Conservation (phyloP, 768 basidiomycete species). For the Suillus cothurnatus region DNA sequence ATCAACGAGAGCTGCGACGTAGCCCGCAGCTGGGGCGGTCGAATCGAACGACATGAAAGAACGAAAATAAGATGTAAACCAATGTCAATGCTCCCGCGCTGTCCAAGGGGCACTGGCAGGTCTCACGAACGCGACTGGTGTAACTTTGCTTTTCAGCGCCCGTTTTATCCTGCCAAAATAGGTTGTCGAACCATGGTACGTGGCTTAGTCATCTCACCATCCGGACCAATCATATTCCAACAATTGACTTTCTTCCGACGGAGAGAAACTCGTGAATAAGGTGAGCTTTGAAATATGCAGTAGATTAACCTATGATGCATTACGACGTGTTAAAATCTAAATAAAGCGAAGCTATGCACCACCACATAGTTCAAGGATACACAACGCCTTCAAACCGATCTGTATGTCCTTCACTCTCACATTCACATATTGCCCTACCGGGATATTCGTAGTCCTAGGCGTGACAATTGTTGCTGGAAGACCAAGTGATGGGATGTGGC, state of each 20-base stretch:
- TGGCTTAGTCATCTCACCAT: slow-evolving; percentile 26
- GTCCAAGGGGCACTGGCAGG: neutral
- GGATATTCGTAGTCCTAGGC: slow-evolving; percentile 14
- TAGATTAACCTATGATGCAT: neutral
- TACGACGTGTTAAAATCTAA: neutral
- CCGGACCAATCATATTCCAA: slow-evolving; percentile 11
- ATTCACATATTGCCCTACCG: slow-evolving; percentile 29
- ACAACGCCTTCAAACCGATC: slow-evolving; percentile 23
- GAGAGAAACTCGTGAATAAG: neutral
- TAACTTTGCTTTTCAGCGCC: slow-evolving; percentile 11
- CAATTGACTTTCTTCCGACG: slow-evolving; percentile 7
- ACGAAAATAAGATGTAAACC: slow-evolving; percentile 5
- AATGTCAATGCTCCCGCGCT: slow-evolving; percentile 1
- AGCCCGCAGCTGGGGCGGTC: slow-evolving; percentile 27
- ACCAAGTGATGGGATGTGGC: slow-evolving; percentile 31
- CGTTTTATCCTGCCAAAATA: slow-evolving; percentile 5
- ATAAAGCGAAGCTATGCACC: neutral
- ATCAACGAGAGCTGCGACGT: slow-evolving; percentile 23
- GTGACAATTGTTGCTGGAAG: slow-evolving; percentile 19
- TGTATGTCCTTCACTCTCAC: slow-evolving; percentile 31
- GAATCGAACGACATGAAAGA: slow-evolving; percentile 29
- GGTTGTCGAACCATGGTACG: slow-evolving; percentile 12
- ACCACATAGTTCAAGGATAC: slow-evolving; percentile 1
- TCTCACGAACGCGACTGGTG: slow-evolving; percentile 13
- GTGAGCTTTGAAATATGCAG: neutral